Evolutionary conservation across 441 rosid species (phyloP).

Genomic region (Erodium chrysanthum): DNA sequence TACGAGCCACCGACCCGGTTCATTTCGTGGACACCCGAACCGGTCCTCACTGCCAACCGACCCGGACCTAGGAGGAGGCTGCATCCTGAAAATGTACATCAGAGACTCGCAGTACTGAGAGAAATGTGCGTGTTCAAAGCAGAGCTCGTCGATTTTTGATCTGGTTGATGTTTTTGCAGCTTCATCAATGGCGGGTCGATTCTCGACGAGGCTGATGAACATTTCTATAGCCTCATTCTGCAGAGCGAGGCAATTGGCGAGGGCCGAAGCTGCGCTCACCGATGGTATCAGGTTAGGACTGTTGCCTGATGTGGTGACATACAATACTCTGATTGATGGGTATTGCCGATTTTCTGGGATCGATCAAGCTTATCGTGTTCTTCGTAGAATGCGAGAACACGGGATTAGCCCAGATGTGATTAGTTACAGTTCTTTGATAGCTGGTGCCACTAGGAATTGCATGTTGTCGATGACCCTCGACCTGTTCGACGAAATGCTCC

Average conservation of each 20-base stretch:
- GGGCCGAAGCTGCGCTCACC: background rate
- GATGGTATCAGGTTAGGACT: constrained; percentile 22
- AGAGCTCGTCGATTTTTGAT: background rate
- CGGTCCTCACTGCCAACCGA: background rate
- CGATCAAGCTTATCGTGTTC: constrained; percentile 12
- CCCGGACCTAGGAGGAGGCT: too few species aligned
- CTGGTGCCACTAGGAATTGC: background rate
- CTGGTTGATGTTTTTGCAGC: background rate
- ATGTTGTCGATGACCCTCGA: background rate
- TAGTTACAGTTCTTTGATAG: background rate
- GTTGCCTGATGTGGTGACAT: constrained; percentile 24
- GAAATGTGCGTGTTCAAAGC: background rate
- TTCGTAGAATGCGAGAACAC: background rate
- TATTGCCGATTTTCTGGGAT: constrained; percentile 20
- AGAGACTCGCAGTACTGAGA: too few species aligned
- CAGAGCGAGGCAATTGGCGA: constrained; percentile 6
- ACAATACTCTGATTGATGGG: constrained; percentile 19
- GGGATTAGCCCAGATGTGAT: background rate
- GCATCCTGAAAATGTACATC: too few species aligned
- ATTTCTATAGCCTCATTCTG: background rate
- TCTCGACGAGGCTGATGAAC: constrained; percentile 6
- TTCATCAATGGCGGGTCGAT: constrained; percentile 6
- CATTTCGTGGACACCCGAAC: background rate
- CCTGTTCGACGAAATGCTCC: constrained; percentile 19
- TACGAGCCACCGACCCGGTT: background rate